phyloP scores from a whole-genome alignment of 2,329 filamentous ascomycete genomes.

The Pseudogymnoascus sp. region DNA sequence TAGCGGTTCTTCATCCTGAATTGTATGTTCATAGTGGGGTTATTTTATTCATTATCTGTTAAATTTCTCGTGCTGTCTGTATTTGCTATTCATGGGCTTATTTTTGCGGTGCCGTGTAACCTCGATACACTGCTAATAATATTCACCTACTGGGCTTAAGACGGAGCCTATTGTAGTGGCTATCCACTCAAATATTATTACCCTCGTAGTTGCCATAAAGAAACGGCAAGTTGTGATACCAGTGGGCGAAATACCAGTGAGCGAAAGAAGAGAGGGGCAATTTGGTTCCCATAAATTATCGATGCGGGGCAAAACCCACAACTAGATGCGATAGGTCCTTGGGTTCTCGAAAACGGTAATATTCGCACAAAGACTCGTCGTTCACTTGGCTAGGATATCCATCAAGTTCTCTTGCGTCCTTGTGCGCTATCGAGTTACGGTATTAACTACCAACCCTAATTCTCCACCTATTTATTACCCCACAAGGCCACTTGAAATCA shows the following conservation, averaged over 20 bases:
- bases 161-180: neutral
- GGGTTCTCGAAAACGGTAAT: neutral
- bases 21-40: neutral
- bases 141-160: neutral
- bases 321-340: neutral
- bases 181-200: neutral
- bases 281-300: neutral
- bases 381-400: neutral
- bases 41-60: neutral
- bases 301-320: slow-evolving; percentile 6
- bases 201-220: neutral
- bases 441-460: neutral
- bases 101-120: neutral
- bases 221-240: neutral
- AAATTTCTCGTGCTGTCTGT: neutral
- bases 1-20: neutral
- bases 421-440: neutral
- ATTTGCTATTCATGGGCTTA: neutral
- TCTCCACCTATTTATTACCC: slow-evolving; percentile 3
- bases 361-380: neutral
- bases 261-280: neutral
- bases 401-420: neutral
- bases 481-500: neutral
- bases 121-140: neutral
- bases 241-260: neutral